Conservation (phyloP, 176 grass and related monocot genomes). For the Hsuehochloa calcarea region DNA sequence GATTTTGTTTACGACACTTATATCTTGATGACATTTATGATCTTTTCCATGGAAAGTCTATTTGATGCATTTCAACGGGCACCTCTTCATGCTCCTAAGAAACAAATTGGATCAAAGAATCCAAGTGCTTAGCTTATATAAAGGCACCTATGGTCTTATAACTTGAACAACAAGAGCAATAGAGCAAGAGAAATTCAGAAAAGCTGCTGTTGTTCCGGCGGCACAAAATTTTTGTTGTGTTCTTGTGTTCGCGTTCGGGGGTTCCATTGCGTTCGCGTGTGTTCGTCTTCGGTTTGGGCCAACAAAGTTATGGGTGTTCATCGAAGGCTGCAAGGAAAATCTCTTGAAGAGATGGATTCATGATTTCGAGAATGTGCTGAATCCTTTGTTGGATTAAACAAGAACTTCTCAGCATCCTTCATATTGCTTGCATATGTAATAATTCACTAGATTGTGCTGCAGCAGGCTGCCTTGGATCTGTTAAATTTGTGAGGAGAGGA, state of each 20-base stretch:
- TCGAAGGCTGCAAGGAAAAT: neutral
- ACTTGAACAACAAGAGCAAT: too few species aligned
- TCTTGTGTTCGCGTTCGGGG: too few species aligned
- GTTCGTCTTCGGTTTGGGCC: too few species aligned
- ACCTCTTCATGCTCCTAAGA: neutral
- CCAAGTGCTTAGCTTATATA: too few species aligned
- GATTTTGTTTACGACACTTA: slow-evolving; percentile 12
- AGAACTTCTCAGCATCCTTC: neutral
- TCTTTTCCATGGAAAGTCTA: neutral
- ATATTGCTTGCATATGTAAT: neutral
- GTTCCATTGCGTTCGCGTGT: too few species aligned
- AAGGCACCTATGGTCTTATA: too few species aligned
- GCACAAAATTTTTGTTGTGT: too few species aligned
- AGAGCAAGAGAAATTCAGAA: too few species aligned
- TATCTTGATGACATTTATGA: slow-evolving; percentile 15
- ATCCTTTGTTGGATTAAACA: neutral
- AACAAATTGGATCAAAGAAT: too few species aligned
- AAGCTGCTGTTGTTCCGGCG: too few species aligned
- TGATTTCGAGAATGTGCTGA: neutral
- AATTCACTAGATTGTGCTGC: neutral
- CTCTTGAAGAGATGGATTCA: neutral
- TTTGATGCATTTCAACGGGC: neutral
- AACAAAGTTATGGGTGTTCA: neutral
- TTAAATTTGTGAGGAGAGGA: too few species aligned
- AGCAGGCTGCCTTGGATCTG: neutral